Evolutionary conservation across 768 basidiomycete species (phyloP), one percentile per base, ranked within the genome.

Genomic region (Crassisporium funariophilum): DNA sequence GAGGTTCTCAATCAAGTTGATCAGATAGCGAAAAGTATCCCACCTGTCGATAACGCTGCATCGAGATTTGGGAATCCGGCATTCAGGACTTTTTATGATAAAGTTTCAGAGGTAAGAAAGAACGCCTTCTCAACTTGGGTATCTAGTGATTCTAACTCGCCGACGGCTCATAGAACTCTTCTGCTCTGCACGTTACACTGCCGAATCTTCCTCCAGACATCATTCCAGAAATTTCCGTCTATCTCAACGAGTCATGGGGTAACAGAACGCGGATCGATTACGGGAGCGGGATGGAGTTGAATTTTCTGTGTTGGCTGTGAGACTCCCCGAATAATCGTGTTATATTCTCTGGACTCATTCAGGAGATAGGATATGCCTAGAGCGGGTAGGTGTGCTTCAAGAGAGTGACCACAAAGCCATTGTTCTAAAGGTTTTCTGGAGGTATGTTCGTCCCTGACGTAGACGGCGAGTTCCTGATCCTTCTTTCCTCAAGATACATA

Each of bases 261-360:
- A 97, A 89, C 64, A 73, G 88, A 21, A 81, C 86, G 38, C 75
- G 97, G 7, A 93, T 99, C 44, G 97, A 99, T 67, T 99, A 99
- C 67, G 97, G 97, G n/a, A 97, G 94, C 58, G 97, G 97, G 11
- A 98, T 98, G 95, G 97, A 99, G 62, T 76, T 98, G 35, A 95
- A 98, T 67, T 99, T 98, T 60, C 49, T 98, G 2, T 98, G 95
- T 59, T 98, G 94, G 94, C 62, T 98, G 95, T 97, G n/a, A n/a
- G n/a, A 62, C 55, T 91, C 72, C 37, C 1, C 5, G 10, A 29
- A 5, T 31, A 10, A 42, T 31, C 19, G 35, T 23, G 9, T 10
- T 34, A 6, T 25, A 21, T 49, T 24, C 19, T 25, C 9, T n/a
- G 41, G 35, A 29, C 23, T 13, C 9, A n/a, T 25, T 24, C 12